These are phyloP conservation scores for Ceratocystis variospora DNA, from an alignment of 2,329 filamentous ascomycete species.

Conservation along the genomic window DNA sequence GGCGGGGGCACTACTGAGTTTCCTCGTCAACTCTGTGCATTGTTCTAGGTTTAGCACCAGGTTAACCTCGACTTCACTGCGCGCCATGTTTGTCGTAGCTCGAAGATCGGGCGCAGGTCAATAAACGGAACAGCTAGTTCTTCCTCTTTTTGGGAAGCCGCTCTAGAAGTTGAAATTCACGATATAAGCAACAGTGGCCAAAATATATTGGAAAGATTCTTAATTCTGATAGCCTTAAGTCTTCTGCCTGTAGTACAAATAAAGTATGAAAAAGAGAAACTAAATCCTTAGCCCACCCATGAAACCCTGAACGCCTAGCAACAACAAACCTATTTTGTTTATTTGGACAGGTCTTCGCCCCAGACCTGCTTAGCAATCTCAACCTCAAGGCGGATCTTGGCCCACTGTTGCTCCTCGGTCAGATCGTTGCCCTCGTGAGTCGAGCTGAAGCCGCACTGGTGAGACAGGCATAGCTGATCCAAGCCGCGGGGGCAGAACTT, in stretches of 20 bases:
- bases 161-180: neutral
- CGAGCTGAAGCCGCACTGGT: conserved; percentile 53
- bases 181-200: neutral
- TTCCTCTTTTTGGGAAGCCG: neutral
- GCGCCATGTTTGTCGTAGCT: neutral
- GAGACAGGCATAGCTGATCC: conserved; percentile 50
- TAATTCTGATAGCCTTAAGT: neutral
- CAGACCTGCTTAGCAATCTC: conserved; percentile 54
- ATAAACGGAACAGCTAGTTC: neutral
- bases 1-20: no score
- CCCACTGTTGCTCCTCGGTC: conserved; percentile 54
- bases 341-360: conserved; percentile 24
- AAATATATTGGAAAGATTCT: neutral
- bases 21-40: neutral
- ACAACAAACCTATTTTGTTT: neutral
- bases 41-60: neutral
- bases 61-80: neutral
- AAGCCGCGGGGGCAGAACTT: conserved; percentile 53
- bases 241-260: neutral
- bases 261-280: neutral
- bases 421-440: conserved; percentile 53
- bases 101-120: neutral
- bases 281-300: neutral
- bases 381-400: conserved; percentile 54
- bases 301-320: neutral